phyloP scores from a whole-genome alignment of 2,329 filamentous ascomycete genomes.

The Tympanopsis confertula region DNA sequence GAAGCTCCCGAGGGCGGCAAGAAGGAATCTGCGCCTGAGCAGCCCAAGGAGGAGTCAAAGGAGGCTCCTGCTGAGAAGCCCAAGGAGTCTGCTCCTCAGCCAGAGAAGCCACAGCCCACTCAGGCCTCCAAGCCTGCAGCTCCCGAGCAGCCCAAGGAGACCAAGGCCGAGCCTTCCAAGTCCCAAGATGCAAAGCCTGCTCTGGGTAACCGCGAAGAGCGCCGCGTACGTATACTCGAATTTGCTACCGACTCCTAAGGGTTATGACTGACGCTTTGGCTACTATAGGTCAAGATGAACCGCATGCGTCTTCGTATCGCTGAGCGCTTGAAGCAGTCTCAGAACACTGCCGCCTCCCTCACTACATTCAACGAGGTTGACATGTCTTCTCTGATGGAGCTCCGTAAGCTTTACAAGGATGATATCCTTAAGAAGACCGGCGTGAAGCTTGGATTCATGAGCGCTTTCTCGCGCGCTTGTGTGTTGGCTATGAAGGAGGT shows the following conservation, averaged over 20 bases:
- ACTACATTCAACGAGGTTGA: slow-evolving; percentile 99
- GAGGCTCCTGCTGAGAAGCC: slow-evolving; percentile 30
- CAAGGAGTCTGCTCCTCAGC: slow-evolving; percentile 29
- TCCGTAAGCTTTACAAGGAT: slow-evolving; percentile 95
- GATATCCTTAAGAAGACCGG: slow-evolving; percentile 91
- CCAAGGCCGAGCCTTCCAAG: slow-evolving; percentile 23
- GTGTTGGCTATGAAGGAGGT: slow-evolving; percentile 88
- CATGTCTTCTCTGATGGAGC: slow-evolving; percentile 95
- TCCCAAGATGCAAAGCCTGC: slow-evolving; percentile 24
- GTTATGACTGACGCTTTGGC: slow-evolving; percentile 6
- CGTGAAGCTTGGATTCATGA: slow-evolving; percentile 99
- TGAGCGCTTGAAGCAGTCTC: slow-evolving; percentile 95
- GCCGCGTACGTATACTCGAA: slow-evolving; percentile 49
- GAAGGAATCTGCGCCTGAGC: slow-evolving; percentile 32
- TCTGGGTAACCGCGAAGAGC: slow-evolving; percentile 72
- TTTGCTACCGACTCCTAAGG: slow-evolving; percentile 1
- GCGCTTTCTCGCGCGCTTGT: slow-evolving; percentile 82
- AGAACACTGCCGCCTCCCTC: slow-evolving; percentile 92
- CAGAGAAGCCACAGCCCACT: slow-evolving; percentile 25
- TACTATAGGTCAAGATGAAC: slow-evolving; percentile 92
- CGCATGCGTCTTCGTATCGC: slow-evolving; percentile 96
- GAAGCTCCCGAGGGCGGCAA: slow-evolving; percentile 45
- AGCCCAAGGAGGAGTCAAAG: slow-evolving; percentile 47
- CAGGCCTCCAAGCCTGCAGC: slow-evolving; percentile 19
- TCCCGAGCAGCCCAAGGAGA: slow-evolving; percentile 27